Evolutionary conservation across 345 rosid genomes (phyloP), one percentile per base, ranked within the genome.

Genomic region (Linum tenue): DNA sequence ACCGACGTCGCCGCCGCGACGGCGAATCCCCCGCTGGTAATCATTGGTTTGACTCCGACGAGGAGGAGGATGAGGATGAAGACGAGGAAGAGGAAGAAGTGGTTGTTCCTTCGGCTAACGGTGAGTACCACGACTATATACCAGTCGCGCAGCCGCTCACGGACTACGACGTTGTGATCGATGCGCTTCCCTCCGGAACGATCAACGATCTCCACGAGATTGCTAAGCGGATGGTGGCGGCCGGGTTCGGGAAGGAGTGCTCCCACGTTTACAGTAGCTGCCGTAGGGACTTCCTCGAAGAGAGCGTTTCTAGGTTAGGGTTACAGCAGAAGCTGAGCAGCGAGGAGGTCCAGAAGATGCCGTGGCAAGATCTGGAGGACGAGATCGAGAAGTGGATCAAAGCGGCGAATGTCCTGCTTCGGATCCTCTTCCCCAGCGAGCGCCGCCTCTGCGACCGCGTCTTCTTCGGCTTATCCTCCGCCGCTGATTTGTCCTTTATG

Each of bases 401-500:
- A 78, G 91, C 94, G 2, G 77, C 85, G 1, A 83, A 84, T 39
- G 94, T 90, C 31, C 78, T 84, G 6, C 78, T 92, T 2, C 82
- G 90, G 7, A 86, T 92, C 68, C 84, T 92, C 43, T 92, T 87
- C 70, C 97, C 98, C 2, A 90, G 97, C 62, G 98, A 92, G 75
- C 85, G 98, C 2, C 83, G 97, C n/a, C 75, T 92, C 69, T 92
- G 97, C 31, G 96, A 88, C 64, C 96, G 97, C 1, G 82, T 92
- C 55, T 92, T 86, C 66, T 77, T 81, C 11, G 91, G 94, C 10
- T 82, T 86, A 59, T 71, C 88, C 6, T 78, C 87, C 0, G 90
- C 88, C 1, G 85, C 88, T 4, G 96, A 90, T 70, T 74, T 85
- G 39, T 86, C 96, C 0, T 92, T 92, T 76, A 92, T 92, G 98